Base-by-base conservation (phyloP, 441 rosid genomes). In the Aquilaria agallochum region DNA sequence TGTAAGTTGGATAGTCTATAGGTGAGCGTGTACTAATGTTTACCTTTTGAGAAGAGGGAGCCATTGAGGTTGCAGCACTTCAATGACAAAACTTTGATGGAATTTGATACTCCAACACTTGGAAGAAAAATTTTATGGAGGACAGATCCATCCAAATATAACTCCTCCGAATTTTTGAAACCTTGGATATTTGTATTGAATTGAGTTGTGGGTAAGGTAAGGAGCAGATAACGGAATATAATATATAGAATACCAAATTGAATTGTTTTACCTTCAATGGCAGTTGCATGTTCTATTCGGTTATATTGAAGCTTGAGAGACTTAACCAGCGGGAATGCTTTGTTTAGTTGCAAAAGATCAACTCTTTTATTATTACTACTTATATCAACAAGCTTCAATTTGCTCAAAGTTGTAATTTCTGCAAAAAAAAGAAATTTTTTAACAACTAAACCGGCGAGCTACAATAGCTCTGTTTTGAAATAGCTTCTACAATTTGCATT, bases 111-210 rank as follows among this genome's bases (percentile, higher is more conserved):
- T 5, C 45, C 15, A 32, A 59, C 42, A 36, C 71, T 59, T 33
- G 53, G 55, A 10, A 63, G 50, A 4, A 63, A 63, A 34, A 14
- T 53, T 0, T 9, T 57, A 20, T 67, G 31, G 9, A 72, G 6
- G 55, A 27, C 10, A 53, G 60, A 64, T 1, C 0, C 1, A 3
- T 30, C 56, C 53, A 72, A 15, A 49, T 3, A 1, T 34, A 63
- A 31, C 9, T 33, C 31, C 54, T 65, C 58, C 36, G 65, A 27
- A 9, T 56, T 36, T 30, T 48, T 30, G 8, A 49, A 11, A 11
- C 0, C 4, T 14, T 11, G 14, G 32, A 14, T 33, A 36, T 5
- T 13, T 27, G 12, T 2, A 11, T 12, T 3, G 31, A 36, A 5
- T 1, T 56, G 14, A 7, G 0, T 33, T 11, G 8, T 12, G 59